A percentile compares a stretch with the other conserved stretches of the same genome.
Evolutionary conservation across 306 rosid species (phyloP).

Genomic region (Quercus robur): DNA sequence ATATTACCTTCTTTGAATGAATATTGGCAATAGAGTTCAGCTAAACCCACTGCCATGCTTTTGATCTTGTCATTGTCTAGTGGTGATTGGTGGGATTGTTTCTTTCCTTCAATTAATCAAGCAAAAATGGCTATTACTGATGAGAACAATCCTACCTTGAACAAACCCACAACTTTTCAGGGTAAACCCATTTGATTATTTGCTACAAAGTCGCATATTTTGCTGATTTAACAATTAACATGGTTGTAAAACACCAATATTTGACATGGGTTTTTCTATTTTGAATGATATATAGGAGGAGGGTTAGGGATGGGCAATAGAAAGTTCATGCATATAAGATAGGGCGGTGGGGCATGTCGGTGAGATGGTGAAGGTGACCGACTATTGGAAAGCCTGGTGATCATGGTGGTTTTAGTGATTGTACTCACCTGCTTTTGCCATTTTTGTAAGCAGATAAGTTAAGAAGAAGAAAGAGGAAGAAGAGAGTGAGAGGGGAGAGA

Average conservation of each 20-base stretch:
- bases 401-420: no score
- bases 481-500: no score
- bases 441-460: no score
- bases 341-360: no score
- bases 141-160: constrained; percentile 48
- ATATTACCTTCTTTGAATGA: no score
- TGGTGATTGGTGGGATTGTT: background rate
- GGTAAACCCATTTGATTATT: constrained; percentile 35
- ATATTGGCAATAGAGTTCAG: no score
- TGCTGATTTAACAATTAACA: constrained; percentile 1
- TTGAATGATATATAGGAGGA: constrained; percentile 23
- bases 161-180: constrained; percentile 48
- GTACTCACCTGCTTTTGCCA: no score
- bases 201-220: background rate
- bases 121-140: constrained; percentile 50
- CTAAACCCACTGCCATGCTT: no score
- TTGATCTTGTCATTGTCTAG: no score
- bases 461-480: no score
- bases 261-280: constrained; percentile 4
- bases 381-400: no score
- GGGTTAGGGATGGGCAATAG: constrained; percentile 43
- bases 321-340: constrained; percentile 34
- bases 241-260: constrained; percentile 7
- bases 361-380: no score
- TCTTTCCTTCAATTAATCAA: constrained; percentile 13